Evolutionary conservation across 768 basidiomycete species (phyloP).

Genomic region (Leucosporidium yakuticum): DNA sequence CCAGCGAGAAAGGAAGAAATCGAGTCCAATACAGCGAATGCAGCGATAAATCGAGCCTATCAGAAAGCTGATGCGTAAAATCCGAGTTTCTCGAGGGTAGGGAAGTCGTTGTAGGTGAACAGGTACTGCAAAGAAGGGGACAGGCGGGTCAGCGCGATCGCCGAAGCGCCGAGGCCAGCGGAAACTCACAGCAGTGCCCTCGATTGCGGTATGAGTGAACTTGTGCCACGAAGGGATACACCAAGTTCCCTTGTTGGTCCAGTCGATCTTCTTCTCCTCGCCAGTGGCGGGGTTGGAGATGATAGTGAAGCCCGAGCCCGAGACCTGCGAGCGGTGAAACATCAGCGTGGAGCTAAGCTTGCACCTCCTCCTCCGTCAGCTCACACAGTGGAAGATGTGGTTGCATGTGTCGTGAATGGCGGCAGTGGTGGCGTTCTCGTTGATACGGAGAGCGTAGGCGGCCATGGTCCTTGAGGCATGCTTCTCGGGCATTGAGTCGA

Average conservation of each 20-base stretch:
- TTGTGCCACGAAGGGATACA: slow-evolving; percentile 15
- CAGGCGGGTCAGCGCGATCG: neutral
- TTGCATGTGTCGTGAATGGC: slow-evolving; percentile 14
- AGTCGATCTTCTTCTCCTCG: slow-evolving; percentile 3
- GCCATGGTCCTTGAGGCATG: slow-evolving; percentile 20
- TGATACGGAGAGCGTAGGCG: slow-evolving; percentile 9
- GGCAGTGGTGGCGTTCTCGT: neutral
- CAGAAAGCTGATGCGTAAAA: neutral
- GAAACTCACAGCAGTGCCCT: neutral
- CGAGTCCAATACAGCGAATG: too few species aligned
- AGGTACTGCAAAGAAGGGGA: slow-evolving; percentile 2
- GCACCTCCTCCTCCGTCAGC: neutral
- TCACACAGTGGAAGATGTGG: slow-evolving; percentile 21
- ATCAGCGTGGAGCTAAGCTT: neutral
- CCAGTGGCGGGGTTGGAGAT: slow-evolving; percentile 3
- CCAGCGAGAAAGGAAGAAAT: too few species aligned
- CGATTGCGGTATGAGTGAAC: slow-evolving; percentile 11
- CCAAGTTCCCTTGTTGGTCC: slow-evolving; percentile 16
- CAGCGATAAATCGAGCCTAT: neutral
- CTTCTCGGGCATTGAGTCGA: slow-evolving; percentile 14
- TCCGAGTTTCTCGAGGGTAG: neutral
- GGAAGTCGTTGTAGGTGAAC: slow-evolving; percentile 1
- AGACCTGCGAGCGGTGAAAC: neutral
- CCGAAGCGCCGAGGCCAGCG: neutral
- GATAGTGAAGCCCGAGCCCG: slow-evolving; percentile 11